phyloP scores from a whole-genome alignment of 225 moss, liverwort and hornwort genomes.

The Physcomitrium patens region DNA sequence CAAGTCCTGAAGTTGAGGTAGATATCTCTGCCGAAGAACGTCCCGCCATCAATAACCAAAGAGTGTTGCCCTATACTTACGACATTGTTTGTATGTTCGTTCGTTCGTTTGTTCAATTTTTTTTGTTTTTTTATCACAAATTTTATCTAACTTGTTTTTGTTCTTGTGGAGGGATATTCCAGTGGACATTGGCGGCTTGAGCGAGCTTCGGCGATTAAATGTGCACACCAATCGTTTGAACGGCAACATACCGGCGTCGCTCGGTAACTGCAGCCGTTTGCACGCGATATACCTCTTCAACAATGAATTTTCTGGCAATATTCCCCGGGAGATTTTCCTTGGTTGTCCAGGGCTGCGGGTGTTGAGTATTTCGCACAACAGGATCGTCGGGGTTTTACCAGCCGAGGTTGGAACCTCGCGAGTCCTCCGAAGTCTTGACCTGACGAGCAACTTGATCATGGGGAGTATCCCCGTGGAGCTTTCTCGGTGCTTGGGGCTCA shows the following conservation, averaged over 20 bases:
- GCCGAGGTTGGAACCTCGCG: constrained; percentile 52
- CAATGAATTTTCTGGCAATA: constrained; percentile 69
- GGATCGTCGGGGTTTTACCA: constrained; percentile 69
- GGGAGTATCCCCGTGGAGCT: constrained; percentile 65
- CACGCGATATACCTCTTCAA: constrained; percentile 67
- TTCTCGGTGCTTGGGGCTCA: constrained; percentile 45
- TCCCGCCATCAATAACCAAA: too few species aligned
- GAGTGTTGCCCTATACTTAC: too few species aligned
- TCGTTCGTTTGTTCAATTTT: not conserved
- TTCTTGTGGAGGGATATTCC: constrained; percentile 19
- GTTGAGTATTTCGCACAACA: constrained; percentile 62
- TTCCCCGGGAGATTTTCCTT: constrained; percentile 53
- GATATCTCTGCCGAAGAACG: too few species aligned
- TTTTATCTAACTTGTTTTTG: not conserved
- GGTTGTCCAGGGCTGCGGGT: constrained; percentile 55
- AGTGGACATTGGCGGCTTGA: constrained; percentile 73
- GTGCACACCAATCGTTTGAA: constrained; percentile 72
- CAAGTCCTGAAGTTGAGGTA: not conserved
- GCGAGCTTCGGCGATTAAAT: constrained; percentile 70
- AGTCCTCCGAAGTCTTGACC: constrained; percentile 61
- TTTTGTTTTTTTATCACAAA: not conserved
- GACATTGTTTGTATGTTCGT: not conserved
- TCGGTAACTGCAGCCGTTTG: constrained; percentile 71
- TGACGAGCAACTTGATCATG: constrained; percentile 56
- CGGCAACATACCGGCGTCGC: constrained; percentile 70